These are phyloP conservation scores for Fraxinus nigra DNA, from an alignment of 305 asterid species.

Conservation along the genomic window DNA sequence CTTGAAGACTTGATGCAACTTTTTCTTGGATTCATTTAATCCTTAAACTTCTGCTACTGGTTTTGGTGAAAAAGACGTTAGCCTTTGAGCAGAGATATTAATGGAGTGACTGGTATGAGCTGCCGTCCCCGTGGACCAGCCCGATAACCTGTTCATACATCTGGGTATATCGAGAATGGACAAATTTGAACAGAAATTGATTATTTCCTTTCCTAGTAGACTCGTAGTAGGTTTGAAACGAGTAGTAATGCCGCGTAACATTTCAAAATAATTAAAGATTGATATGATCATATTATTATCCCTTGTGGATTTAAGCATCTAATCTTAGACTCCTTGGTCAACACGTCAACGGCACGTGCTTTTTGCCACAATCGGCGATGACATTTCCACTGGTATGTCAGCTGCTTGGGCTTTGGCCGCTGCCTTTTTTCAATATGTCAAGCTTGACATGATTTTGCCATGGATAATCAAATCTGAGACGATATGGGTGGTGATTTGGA, in stretches of 20 bases:
- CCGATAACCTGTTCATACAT: background rate
- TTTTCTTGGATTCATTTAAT: constrained; percentile 5
- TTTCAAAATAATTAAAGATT: background rate
- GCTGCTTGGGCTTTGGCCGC: background rate
- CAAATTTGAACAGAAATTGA: background rate
- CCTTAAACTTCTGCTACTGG: background rate
- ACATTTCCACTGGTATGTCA: background rate
- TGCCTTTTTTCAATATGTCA: background rate
- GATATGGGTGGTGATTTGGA: background rate
- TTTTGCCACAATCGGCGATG: background rate
- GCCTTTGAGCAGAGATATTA: background rate
- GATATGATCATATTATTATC: background rate
- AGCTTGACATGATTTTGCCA: background rate
- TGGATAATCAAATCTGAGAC: background rate
- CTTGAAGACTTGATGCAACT: background rate
- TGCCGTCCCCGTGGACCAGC: background rate
- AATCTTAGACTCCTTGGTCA: background rate
- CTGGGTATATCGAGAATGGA: background rate
- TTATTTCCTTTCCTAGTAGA: background rate
- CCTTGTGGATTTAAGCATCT: background rate
- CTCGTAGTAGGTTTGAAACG: background rate
- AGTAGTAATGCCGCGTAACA: background rate
- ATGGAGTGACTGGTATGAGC: background rate
- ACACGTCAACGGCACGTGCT: background rate
- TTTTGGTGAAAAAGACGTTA: background rate